Conservation (phyloP, 805 yeast species). For the Huiozyma sinensis region DNA sequence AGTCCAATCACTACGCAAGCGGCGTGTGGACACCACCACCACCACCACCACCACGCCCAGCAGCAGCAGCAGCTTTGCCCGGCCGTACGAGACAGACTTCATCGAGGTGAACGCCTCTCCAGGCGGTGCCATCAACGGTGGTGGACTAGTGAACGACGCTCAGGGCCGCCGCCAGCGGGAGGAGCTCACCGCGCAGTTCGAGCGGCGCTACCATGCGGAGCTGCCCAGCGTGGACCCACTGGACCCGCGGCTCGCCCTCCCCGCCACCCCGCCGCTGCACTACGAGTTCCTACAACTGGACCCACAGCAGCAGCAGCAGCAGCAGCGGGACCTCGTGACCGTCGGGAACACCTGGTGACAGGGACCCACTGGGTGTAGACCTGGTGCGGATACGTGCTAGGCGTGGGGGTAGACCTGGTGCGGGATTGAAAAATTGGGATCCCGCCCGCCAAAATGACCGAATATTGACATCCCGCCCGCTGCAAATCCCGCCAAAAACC, state of each 20-base stretch:
- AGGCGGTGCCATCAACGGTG: conserved; percentile 94
- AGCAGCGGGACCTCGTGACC: conserved; percentile 2
- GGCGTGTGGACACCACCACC: conserved; percentile 1
- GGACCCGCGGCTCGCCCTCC: background rate
- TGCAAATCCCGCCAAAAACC: too few species aligned
- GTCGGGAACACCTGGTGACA: conserved; percentile 4
- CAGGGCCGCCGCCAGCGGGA: conserved; percentile 8
- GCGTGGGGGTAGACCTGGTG: too few species aligned
- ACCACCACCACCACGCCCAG: background rate
- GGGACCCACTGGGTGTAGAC: too few species aligned
- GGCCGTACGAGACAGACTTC: conserved; percentile 61
- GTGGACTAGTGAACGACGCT: conserved; percentile 68
- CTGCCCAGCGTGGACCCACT: conserved; percentile 9
- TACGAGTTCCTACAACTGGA: conserved; percentile 1
- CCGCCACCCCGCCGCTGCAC: background rate
- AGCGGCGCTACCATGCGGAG: conserved; percentile 7
- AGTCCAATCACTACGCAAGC: conserved; percentile 23
- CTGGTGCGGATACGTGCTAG: too few species aligned
- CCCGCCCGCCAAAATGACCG: too few species aligned
- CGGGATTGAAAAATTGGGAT: too few species aligned
- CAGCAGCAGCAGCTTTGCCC: conserved; percentile 31
- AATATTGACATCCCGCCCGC: too few species aligned
- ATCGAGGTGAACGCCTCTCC: conserved; percentile 98
- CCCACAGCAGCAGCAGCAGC: background rate
- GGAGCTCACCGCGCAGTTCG: conserved; percentile 10